These are phyloP conservation scores for Alternaria rosae DNA, from an alignment of 2,329 filamentous ascomycete genomes.

Conservation along the genomic window DNA sequence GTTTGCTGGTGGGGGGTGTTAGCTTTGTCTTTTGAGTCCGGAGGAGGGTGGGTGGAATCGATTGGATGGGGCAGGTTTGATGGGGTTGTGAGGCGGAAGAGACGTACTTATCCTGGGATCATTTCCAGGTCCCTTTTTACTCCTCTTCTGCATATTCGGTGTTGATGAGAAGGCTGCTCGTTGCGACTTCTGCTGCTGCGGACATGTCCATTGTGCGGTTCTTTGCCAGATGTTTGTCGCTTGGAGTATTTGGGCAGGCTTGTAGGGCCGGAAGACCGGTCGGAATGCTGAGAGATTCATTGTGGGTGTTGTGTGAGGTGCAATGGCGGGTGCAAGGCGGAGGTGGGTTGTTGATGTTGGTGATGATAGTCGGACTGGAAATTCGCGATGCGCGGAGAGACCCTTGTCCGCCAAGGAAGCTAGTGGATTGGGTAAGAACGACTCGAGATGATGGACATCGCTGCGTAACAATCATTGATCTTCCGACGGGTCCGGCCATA, in stretches of 20 bases:
- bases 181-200: conserved; percentile 3
- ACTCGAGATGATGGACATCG: not conserved
- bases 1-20: conserved; percentile 37
- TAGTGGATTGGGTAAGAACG: not conserved
- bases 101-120: conserved; percentile 47
- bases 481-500: not conserved
- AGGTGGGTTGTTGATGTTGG: not conserved
- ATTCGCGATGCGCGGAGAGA: conserved; percentile 2
- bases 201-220: conserved; percentile 19
- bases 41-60: not conserved
- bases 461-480: not conserved
- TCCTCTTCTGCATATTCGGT: conserved; percentile 34
- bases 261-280: conserved; percentile 30
- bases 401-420: not conserved
- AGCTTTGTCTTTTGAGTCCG: not conserved
- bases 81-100: not conserved
- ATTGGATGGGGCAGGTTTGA: not conserved
- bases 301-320: conserved; percentile 13
- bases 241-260: conserved; percentile 15
- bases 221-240: conserved; percentile 13
- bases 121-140: conserved; percentile 28
- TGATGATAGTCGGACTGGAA: not conserved
- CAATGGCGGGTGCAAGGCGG: not conserved
- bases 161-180: conserved; percentile 42
- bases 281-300: conserved; percentile 41